Evolutionary conservation across 371 early-diverging fungal species (phyloP), one percentile per base, ranked within the genome.

Genomic region (Rhizopus stolonifer): DNA sequence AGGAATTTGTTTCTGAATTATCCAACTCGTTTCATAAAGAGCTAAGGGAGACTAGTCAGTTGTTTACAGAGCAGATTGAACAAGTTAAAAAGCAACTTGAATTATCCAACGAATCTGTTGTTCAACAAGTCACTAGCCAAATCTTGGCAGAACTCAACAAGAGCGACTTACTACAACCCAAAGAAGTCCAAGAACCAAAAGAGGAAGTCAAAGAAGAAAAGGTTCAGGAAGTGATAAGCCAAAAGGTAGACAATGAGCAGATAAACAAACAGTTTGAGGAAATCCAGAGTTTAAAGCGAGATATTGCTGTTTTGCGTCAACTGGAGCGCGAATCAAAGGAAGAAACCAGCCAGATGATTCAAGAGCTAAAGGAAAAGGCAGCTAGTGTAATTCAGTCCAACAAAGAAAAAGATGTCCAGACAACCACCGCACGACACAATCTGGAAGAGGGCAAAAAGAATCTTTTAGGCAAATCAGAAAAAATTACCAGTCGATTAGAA

Each of bases 101-200:
- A 25, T 48, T 67, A 52, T 19, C 58, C n/a, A 48, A 46, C 3
- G 49, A 49, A 29, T 22, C 57, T 7, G 43, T 26, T 21, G 22
- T 40, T 18, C 36, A 51, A 15, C 38, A 38, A 26, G 26, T 51
- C 8, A 34, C 34, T 2, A 25, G 22, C 17, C 34, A 38, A 9
- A 38, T 33, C 4, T 11, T 51, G 7, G 25, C 7, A 9, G 51
- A 51, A 18, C 6, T 34, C n/a, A 24, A 38, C 10, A 17, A 15
- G 24, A 18, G 46, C 19, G 19, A 13, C 17, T 48, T 18, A 51
- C 96, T 95, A 72, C 94, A 93, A 45, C 84, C 91, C 9, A 71
- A 94, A 47, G 87, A 95, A 83, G 93, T 93, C 61, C 94, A 93
- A 69, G 79, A 95, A 42, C 83, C 85, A 51, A 25, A 50, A 40